These are phyloP conservation scores for Infundibulicybe gibba DNA, from an alignment of 768 basidiomycete species.

Conservation along the genomic window DNA sequence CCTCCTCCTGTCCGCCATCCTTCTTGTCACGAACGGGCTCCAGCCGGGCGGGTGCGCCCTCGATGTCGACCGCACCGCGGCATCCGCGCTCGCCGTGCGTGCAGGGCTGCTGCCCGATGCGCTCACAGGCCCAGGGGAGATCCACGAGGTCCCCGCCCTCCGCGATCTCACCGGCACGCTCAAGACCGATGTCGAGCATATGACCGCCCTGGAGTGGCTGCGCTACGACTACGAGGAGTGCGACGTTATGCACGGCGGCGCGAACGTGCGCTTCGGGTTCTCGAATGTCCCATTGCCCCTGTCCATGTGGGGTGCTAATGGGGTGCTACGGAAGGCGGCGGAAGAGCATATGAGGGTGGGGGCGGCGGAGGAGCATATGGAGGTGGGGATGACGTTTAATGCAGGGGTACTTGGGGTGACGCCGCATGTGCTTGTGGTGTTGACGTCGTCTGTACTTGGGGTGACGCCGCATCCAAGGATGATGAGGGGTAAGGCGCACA, in stretches of 20 bases:
- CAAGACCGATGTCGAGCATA: slow-evolving; percentile 67
- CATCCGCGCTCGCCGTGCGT: slow-evolving; percentile 23
- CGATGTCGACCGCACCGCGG: slow-evolving; percentile 59
- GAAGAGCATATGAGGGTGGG: slow-evolving; percentile 66
- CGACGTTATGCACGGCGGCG: slow-evolving; percentile 22
- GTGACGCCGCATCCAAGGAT: slow-evolving; percentile 65
- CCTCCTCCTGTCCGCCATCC: slow-evolving; percentile 72
- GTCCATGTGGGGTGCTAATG: slow-evolving; percentile 48
- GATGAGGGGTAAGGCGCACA: too few species aligned
- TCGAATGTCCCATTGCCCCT: slow-evolving; percentile 78
- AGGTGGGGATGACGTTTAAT: too few species aligned
- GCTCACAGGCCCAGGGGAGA: slow-evolving; percentile 11
- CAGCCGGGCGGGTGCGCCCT: slow-evolving; percentile 77
- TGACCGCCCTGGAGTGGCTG: slow-evolving; percentile 74
- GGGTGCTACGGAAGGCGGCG: slow-evolving; percentile 34
- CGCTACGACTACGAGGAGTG: slow-evolving; percentile 96
- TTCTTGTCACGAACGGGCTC: slow-evolving; percentile 85
- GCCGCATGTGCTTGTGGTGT: too few species aligned
- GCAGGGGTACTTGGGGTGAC: slow-evolving; percentile 73
- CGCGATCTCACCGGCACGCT: slow-evolving; percentile 47
- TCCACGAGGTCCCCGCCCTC: slow-evolving; percentile 33
- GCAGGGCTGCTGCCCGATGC: not conserved
- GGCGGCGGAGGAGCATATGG: too few species aligned
- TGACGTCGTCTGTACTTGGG: too few species aligned
- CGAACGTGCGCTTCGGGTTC: slow-evolving; percentile 63